Conservation (phyloP, 2,329 filamentous ascomycete genomes). For the Penicillium sp. region DNA sequence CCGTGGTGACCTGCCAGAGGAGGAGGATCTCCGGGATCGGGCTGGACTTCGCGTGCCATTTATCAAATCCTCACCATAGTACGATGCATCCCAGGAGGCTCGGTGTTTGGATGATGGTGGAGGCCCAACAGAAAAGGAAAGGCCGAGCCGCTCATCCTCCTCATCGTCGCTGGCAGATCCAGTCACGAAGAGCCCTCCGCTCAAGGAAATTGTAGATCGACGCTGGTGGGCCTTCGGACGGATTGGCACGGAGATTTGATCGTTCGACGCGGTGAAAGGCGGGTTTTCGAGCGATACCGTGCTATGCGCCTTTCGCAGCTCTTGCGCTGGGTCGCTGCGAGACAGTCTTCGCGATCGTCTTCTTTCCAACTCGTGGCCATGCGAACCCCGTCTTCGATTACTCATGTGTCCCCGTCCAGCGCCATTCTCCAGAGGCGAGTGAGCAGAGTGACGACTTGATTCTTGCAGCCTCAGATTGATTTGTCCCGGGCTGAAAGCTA, state of each 20-base stretch:
- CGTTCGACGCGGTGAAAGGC: constrained; percentile 9
- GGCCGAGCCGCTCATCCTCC: constrained; percentile 15
- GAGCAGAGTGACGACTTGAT: constrained; percentile 17
- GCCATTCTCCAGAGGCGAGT: constrained; percentile 25
- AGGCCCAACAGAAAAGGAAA: constrained; percentile 7
- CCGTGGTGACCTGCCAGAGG: constrained; percentile 15
- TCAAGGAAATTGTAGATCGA: constrained; percentile 24
- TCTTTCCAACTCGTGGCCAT: constrained; percentile 35
- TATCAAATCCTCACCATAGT: constrained; percentile 1
- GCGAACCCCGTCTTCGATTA: constrained; percentile 35
- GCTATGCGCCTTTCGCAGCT: constrained; percentile 26
- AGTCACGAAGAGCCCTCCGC: constrained; percentile 16
- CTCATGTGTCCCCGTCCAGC: constrained; percentile 24
- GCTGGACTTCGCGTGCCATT: constrained; percentile 15
- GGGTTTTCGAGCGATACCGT: constrained; percentile 26
- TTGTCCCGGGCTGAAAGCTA: constrained; percentile 38
- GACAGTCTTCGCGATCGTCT: constrained; percentile 18
- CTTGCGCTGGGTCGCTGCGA: constrained; percentile 3
- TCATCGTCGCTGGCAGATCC: constrained; percentile 27
- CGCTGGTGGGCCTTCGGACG: constrained; percentile 17
- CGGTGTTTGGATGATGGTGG: constrained; percentile 1
- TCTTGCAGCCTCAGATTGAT: constrained; percentile 25
- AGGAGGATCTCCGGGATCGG: constrained; percentile 29
- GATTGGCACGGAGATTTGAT: constrained; percentile 9
- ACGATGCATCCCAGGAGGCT: constrained; percentile 18